A percentile compares a stretch with the other conserved stretches of the same genome.
Conservation (phyloP, 2,329 filamentous ascomycete species). For the Aspergillus candidus region DNA sequence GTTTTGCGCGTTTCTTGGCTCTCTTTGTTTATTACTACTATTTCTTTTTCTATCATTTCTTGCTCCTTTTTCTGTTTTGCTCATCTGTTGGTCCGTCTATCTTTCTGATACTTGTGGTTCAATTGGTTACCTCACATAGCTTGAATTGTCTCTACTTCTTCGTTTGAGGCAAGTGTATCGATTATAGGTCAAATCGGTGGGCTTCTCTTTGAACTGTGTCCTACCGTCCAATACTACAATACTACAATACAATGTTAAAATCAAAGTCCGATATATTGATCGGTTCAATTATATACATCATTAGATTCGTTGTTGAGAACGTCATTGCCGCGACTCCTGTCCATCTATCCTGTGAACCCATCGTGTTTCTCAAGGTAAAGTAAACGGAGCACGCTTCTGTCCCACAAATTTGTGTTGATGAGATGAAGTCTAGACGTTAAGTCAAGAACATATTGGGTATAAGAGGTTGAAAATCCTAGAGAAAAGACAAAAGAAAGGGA, state of each 20-base stretch:
- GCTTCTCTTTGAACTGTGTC: too few species aligned
- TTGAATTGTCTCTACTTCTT: background rate
- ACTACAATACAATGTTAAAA: too few species aligned
- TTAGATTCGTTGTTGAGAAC: constrained; percentile 34
- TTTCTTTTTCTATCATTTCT: too few species aligned
- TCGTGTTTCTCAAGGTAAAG: constrained; percentile 2
- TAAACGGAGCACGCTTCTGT: constrained; percentile 8
- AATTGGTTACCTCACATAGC: background rate
- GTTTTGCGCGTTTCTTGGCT: too few species aligned
- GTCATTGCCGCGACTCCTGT: constrained; percentile 18
- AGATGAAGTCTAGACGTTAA: constrained; percentile 24
- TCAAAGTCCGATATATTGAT: too few species aligned
- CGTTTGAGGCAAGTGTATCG: too few species aligned
- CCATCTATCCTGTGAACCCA: constrained; percentile 8
- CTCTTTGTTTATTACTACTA: too few species aligned
- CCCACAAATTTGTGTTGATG: constrained; percentile 2
- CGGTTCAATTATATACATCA: constrained; percentile 8
- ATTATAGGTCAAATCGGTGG: too few species aligned
- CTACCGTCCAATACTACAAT: background rate
- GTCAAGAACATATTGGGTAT: constrained; percentile 30
- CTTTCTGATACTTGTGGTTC: background rate
- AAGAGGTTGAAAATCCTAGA: constrained; percentile 38
- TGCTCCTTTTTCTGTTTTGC: too few species aligned
- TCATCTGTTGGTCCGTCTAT: too few species aligned
- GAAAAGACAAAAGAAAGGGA: constrained; percentile 15